These are phyloP conservation scores for Lepiota brunneoincarnata DNA, from an alignment of 768 basidiomycete species.

Conservation along the genomic window DNA sequence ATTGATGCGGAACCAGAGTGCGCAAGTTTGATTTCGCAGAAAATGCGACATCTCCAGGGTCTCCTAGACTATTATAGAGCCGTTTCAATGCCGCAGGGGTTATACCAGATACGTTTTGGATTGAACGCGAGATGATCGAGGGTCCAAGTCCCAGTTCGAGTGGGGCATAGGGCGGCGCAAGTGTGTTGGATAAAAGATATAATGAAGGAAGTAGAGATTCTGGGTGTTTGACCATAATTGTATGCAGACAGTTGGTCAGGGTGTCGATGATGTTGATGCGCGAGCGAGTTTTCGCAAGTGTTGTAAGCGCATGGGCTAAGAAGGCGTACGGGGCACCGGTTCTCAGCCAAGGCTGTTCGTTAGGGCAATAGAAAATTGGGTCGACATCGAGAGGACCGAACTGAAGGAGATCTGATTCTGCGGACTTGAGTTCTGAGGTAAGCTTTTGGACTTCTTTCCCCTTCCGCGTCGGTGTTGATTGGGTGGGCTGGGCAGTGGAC, in stretches of 20 bases:
- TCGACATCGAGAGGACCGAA: constrained; percentile 43
- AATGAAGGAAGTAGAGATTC: constrained; percentile 70
- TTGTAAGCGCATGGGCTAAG: constrained; percentile 59
- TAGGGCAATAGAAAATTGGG: constrained; percentile 42
- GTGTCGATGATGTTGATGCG: constrained; percentile 67
- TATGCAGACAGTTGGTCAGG: constrained; percentile 72
- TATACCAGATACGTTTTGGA: constrained; percentile 73
- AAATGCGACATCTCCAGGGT: constrained; percentile 87
- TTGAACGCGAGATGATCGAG: constrained; percentile 64
- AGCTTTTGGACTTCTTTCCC: neutral
- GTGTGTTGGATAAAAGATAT: constrained; percentile 80
- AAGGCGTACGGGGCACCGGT: constrained; percentile 64
- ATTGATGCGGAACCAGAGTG: constrained; percentile 70
- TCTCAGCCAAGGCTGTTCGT: constrained; percentile 41
- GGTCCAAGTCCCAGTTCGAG: constrained; percentile 70
- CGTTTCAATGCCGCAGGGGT: constrained; percentile 53
- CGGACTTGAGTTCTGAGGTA: neutral
- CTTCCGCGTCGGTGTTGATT: neutral
- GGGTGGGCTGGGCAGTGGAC: neutral
- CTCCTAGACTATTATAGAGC: constrained; percentile 73
- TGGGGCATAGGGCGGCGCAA: constrained; percentile 71
- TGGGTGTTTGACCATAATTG: constrained; percentile 63
- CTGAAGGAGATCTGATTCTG: constrained; percentile 15
- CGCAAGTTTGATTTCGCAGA: constrained; percentile 75
- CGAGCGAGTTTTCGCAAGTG: constrained; percentile 66